Percentiles rank a stretch among this genome's conserved stretches.
phyloP scores from a whole-genome alignment of 2,329 filamentous ascomycete species.

The Septoria linicola region DNA sequence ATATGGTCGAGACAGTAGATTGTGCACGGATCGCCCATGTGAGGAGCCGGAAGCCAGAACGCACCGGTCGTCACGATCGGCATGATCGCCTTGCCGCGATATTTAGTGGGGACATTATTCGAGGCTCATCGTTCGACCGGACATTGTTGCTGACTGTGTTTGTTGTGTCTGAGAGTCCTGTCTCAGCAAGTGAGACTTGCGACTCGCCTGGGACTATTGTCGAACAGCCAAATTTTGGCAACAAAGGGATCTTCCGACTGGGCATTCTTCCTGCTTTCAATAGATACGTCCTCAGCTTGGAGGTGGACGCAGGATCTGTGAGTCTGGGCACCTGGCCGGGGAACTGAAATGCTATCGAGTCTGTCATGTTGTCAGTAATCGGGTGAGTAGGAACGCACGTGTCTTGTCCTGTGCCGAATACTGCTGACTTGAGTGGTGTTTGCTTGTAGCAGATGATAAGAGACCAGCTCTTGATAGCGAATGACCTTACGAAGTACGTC shows the following conservation, averaged over 20 bases:
- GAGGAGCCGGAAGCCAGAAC: constrained; percentile 7
- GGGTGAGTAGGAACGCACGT: too few relatives aligned
- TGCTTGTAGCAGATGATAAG: too few relatives aligned
- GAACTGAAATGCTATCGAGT: too few relatives aligned
- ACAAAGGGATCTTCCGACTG: constrained; percentile 8
- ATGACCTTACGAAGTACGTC: too few relatives aligned
- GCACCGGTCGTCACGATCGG: constrained; percentile 4
- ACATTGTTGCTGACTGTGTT: background rate
- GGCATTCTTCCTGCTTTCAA: constrained; percentile 14
- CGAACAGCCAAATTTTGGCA: constrained; percentile 8
- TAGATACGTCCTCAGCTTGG: constrained; percentile 2
- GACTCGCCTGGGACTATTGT: background rate
- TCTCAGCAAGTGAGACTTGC: constrained; percentile 1
- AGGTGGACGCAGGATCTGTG: too few relatives aligned
- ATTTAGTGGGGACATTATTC: too few relatives aligned
- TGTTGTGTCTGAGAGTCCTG: background rate
- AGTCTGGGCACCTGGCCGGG: too few relatives aligned
- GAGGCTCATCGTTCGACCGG: too few relatives aligned
- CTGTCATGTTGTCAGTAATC: too few relatives aligned
- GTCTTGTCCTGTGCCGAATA: too few relatives aligned
- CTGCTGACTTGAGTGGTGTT: too few relatives aligned
- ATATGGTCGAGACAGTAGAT: constrained; percentile 14
- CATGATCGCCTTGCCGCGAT: background rate
- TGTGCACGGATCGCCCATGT: constrained; percentile 18
- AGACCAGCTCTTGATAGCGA: too few relatives aligned